Evolutionary conservation across 78 protist genomes (phyloP).

Genomic region (Guillardia theta): DNA sequence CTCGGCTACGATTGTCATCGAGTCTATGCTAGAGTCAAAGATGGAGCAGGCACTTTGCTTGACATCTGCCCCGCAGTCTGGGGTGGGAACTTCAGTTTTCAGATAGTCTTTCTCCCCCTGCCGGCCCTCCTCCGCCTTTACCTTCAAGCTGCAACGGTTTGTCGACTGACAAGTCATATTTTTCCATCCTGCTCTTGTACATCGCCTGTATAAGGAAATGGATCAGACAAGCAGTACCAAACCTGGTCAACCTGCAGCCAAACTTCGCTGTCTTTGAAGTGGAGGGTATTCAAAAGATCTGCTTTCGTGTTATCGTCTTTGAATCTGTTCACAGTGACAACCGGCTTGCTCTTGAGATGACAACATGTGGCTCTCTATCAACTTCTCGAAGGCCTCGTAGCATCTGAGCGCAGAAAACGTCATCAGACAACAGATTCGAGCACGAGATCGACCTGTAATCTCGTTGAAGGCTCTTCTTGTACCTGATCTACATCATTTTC

Average conservation of each 20-base stretch:
- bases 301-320: neutral
- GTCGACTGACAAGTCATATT: neutral
- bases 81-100: too few species aligned
- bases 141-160: neutral
- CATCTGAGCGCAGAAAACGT: too few species aligned
- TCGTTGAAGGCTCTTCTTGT: too few species aligned
- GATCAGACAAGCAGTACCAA: too few species aligned
- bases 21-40: neutral
- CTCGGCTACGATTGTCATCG: neutral
- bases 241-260: too few species aligned
- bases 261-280: too few species aligned
- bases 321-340: too few species aligned
- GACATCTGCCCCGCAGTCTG: neutral
- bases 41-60: neutral
- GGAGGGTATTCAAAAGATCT: too few species aligned
- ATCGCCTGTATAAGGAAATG: neutral
- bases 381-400: neutral
- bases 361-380: constrained; percentile 25
- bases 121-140: neutral
- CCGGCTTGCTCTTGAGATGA: neutral
- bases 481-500: too few species aligned
- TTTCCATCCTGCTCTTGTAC: neutral
- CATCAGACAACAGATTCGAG: too few species aligned
- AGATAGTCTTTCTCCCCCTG: neutral
- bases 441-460: too few species aligned